These are phyloP conservation scores for Tricholoma matsutake DNA, from an alignment of 768 basidiomycete species.

Conservation along the genomic window DNA sequence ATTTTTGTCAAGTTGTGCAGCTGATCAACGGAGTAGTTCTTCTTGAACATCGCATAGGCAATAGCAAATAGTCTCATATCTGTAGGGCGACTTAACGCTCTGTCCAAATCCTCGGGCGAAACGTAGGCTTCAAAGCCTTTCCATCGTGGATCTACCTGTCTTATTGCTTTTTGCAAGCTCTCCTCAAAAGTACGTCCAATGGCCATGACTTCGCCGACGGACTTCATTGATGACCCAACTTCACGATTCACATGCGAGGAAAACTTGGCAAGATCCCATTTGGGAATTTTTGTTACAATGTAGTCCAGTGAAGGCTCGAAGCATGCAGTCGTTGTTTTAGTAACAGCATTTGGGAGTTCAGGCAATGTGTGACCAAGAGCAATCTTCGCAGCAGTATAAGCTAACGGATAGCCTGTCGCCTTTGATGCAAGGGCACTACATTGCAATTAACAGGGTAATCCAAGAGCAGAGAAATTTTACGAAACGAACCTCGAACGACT, in stretches of 20 bases:
- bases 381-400: conserved; percentile 98
- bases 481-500: conserved; percentile 72
- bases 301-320: conserved; percentile 99
- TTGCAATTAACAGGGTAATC: neutral
- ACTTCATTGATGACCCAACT: conserved; percentile 98
- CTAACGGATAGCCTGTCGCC: conserved; percentile 97
- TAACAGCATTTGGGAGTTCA: conserved; percentile 97
- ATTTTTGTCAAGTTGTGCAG: conserved; percentile 96
- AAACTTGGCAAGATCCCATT: conserved; percentile 99
- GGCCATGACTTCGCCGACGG: conserved; percentile 99
- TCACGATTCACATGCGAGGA: conserved; percentile 89
- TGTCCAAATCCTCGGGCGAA: conserved; percentile 81
- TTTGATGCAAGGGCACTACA: conserved; percentile 92
- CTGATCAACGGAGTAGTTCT: conserved; percentile 84
- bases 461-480: neutral
- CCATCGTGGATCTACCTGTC: conserved; percentile 96
- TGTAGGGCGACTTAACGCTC: conserved; percentile 77
- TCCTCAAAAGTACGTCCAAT: conserved; percentile 99
- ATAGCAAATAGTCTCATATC: conserved; percentile 97
- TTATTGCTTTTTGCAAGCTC: conserved; percentile 95
- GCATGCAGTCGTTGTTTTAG: conserved; percentile 98
- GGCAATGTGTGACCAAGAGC: conserved; percentile 97
- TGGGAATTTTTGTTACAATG: conserved; percentile 99
- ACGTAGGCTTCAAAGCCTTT: conserved; percentile 96
- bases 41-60: conserved; percentile 96